Conservation (phyloP, 1,284 basidiomycete species). For the Cryptococcus jaspeensis region DNA sequence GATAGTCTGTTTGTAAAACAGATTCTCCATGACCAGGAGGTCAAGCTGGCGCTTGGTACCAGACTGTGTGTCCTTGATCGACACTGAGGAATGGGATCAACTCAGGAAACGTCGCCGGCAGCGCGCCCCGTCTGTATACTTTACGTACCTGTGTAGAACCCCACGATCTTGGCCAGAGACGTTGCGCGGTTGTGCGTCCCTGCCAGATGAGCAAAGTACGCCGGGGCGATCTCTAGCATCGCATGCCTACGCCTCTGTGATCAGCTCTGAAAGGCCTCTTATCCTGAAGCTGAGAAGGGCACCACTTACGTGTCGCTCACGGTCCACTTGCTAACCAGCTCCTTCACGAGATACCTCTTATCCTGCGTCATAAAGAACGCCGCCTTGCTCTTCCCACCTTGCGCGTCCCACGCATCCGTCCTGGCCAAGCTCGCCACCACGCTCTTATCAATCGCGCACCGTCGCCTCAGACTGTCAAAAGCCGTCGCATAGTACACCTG, state of each 20-base stretch:
- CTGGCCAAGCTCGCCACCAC: slow-evolving; percentile 63
- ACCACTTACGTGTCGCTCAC: slow-evolving; percentile 71
- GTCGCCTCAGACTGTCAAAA: slow-evolving; percentile 64
- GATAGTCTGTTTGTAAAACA: slow-evolving; percentile 68
- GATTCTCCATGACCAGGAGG: slow-evolving; percentile 75
- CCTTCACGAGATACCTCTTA: slow-evolving; percentile 74
- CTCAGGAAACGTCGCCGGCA: background rate
- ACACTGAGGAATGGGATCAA: slow-evolving; percentile 49
- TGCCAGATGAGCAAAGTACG: slow-evolving; percentile 73
- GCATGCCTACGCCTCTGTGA: slow-evolving; percentile 60
- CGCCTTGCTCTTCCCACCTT: slow-evolving; percentile 57
- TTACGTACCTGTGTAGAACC: slow-evolving; percentile 62
- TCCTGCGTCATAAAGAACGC: slow-evolving; percentile 77
- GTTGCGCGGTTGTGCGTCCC: slow-evolving; percentile 64
- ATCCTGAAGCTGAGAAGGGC: background rate
- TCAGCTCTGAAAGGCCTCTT: no score
- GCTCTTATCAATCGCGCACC: slow-evolving; percentile 65
- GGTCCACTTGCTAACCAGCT: slow-evolving; percentile 76
- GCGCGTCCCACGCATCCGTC: slow-evolving; percentile 66
- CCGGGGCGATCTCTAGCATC: slow-evolving; percentile 67
- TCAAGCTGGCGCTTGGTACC: slow-evolving; percentile 65
- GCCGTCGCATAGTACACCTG: slow-evolving; percentile 75
- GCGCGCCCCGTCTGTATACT: background rate
- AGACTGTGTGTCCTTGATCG: slow-evolving; percentile 69
- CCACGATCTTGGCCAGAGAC: slow-evolving; percentile 69